Base-by-base conservation (phyloP, 352 stramenopile genomes). In the Pythium monospermum region DNA sequence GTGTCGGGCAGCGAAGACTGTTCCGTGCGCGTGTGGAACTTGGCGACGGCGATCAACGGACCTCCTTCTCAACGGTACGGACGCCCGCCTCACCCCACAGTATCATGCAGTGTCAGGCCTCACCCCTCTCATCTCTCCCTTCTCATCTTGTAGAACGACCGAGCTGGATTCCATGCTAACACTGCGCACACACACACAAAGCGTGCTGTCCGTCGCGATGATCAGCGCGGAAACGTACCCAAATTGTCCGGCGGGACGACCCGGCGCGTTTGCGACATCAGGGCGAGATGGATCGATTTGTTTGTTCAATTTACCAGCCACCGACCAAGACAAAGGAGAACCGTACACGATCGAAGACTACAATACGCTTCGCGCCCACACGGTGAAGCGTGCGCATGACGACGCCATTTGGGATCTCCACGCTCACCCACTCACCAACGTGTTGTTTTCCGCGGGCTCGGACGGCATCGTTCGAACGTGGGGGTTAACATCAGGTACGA, bases 1-100 rank as follows among this genome's bases (percentile, higher is more conserved):
- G 82, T 94, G 15, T 91, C 84, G 1, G 80, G 79, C 33, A 91
- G 84, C 47, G 84, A 94, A 56, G 84, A 94, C 44, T 91, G 81
- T 51, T 90, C 84, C 0, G 81, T 91, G 19, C 83, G 84, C 48
- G 68, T 94, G 16, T 94, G 84, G 84, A 94, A 90, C 40, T 49
- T 94, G 10, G 64, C 69, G 19, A 83, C 58, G 51, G 65, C 81
- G 19, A 67, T 70, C 11, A 76, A 68, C 48, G 79, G 82, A 15
- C 79, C 79, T 21, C 76, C 82, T 33, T 77, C 74, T 10, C 78
- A 88, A 64, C 66, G 81, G 72, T 78, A 44, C 4, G 46, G 10
- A n/a, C n/a, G n/a, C n/a, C n/a, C n/a, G n/a, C n/a, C n/a, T n/a
- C n/a, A n/a, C n/a, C n/a, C n/a, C n/a, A n/a, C n/a, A n/a, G n/a